These are phyloP conservation scores for Cercophora scortea DNA, from an alignment of 495 filamentous ascomycete species.

Conservation along the genomic window DNA sequence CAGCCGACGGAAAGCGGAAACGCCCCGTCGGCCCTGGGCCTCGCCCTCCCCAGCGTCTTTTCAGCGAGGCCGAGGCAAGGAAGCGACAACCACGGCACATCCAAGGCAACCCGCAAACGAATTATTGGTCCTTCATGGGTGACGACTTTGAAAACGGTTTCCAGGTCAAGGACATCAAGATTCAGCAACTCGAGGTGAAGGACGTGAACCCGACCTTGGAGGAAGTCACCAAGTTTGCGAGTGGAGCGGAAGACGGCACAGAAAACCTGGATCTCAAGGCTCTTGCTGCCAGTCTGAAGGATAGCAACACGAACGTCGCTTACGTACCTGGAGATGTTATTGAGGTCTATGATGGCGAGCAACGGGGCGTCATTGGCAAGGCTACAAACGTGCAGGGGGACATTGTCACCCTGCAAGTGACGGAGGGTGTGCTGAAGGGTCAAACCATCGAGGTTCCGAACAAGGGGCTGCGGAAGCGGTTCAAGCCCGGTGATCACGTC, in stretches of 20 bases:
- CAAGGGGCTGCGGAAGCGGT: slow-evolving; percentile 87
- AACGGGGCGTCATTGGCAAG: slow-evolving; percentile 80
- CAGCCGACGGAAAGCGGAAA: slow-evolving; percentile 68
- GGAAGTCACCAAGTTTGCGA: slow-evolving; percentile 91
- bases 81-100: slow-evolving; percentile 76
- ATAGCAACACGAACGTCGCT: slow-evolving; percentile 62
- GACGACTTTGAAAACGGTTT: slow-evolving; percentile 92
- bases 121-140: slow-evolving; percentile 73
- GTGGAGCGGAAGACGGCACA: slow-evolving; percentile 78
- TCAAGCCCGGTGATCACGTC: slow-evolving; percentile 92
- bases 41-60: slow-evolving; percentile 83
- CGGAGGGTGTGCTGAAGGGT: slow-evolving; percentile 71
- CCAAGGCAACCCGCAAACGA: slow-evolving; percentile 50
- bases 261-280: slow-evolving; percentile 90
- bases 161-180: slow-evolving; percentile 87
- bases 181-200: slow-evolving; percentile 72
- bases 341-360: slow-evolving; percentile 93
- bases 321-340: slow-evolving; percentile 91
- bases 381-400: slow-evolving; percentile 81
- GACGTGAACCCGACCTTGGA: slow-evolving; percentile 90
- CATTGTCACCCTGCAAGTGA: slow-evolving; percentile 85
- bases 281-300: slow-evolving; percentile 77
- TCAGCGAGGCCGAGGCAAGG: slow-evolving; percentile 88
- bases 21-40: slow-evolving; percentile 50
- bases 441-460: slow-evolving; percentile 87